Evolutionary conservation across 2,329 filamentous ascomycete species (phyloP).

Genomic region (Thyridium curvatum): DNA sequence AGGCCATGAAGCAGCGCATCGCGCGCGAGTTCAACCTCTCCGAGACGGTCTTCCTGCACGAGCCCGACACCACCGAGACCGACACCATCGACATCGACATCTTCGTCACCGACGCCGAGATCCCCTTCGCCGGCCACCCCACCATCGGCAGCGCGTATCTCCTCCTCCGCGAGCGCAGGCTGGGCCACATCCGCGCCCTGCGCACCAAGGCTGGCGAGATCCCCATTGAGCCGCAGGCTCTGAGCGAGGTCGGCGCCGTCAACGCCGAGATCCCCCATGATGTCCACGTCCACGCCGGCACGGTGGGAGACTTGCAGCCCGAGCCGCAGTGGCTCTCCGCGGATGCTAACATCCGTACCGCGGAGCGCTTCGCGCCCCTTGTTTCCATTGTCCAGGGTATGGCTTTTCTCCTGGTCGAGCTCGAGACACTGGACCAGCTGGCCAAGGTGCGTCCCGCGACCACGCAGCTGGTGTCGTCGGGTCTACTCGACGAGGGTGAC

Average conservation of each 20-base stretch:
- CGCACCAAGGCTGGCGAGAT: conserved; percentile 53
- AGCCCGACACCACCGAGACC: conserved; percentile 17
- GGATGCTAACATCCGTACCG: conserved; percentile 20
- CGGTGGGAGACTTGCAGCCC: conserved; percentile 19
- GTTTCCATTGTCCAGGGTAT: conserved; percentile 67
- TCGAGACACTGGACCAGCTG: conserved; percentile 55
- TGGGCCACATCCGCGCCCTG: conserved; percentile 31
- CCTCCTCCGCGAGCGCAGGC: conserved; percentile 27
- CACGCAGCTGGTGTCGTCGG: conserved; percentile 14
- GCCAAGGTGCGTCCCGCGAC: conserved; percentile 25
- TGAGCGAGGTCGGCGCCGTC: conserved; percentile 42
- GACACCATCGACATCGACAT: conserved; percentile 44
- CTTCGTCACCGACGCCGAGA: conserved; percentile 46
- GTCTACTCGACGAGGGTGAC: conserved; percentile 39
- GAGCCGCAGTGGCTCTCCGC: conserved; percentile 20
- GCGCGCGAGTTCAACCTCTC: conserved; percentile 59
- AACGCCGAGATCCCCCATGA: conserved; percentile 62
- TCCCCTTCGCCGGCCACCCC: conserved; percentile 58
- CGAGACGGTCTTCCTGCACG: conserved; percentile 58
- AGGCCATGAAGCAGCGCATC: conserved; percentile 49
- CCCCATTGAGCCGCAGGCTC: conserved; percentile 24
- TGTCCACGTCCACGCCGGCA: conserved; percentile 50
- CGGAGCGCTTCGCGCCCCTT: conserved; percentile 36
- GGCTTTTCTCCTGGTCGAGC: conserved; percentile 61
- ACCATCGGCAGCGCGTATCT: conserved; percentile 51